Evolutionary conservation across 2,329 filamentous ascomycete genomes (phyloP), one percentile per base, ranked within the genome.

Genomic region (Colletotrichum brevisporum): DNA sequence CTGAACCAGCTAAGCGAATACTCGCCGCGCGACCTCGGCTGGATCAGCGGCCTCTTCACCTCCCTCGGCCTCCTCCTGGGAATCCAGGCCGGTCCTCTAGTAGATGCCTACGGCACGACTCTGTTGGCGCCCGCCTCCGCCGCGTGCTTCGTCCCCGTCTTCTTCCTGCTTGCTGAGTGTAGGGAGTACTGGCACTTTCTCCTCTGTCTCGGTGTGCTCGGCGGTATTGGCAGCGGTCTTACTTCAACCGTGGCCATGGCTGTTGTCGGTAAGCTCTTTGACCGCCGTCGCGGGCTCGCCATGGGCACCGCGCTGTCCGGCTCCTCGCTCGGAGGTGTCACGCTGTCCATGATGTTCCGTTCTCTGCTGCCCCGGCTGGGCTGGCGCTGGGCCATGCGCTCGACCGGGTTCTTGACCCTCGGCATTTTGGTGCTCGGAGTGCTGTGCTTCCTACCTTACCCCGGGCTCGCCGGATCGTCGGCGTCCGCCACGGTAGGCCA

Each of bases 181-280:
- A 76, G 73, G 5, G 60, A 74, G 24, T 86, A 86, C 73, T 85
- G 82, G 83, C 83, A 86, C 8, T 86, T 86, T 47, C 74, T 85
- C 36, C 76, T 86, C 4, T 76, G 79, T 0, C 77, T 84, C 4
- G 83, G 84, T 3, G 60, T 84, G 1, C 81, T 82, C 27, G 77
- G 82, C 12, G 83, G 84, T 3, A 62, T 84, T 4, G 82, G 83
- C 1, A 78, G 74, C 18, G 81, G 82, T 5, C 73, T 81, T 24
- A 71, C 80, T 1, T 81, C 81, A 57, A 75, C 79, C 2, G 78
- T 82, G 0, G 74, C 74, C 31, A 71, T 81, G 12, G 76, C 78
- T 10, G 67, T 76, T 3, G 73, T 81, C 4, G 78, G 74, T 5
- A 79, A 81, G 53, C 71, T 75, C 12, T 77, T 77, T 24, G 41